Base-by-base conservation (phyloP, 345 rosid species). In the Melaleuca alternifolia region DNA sequence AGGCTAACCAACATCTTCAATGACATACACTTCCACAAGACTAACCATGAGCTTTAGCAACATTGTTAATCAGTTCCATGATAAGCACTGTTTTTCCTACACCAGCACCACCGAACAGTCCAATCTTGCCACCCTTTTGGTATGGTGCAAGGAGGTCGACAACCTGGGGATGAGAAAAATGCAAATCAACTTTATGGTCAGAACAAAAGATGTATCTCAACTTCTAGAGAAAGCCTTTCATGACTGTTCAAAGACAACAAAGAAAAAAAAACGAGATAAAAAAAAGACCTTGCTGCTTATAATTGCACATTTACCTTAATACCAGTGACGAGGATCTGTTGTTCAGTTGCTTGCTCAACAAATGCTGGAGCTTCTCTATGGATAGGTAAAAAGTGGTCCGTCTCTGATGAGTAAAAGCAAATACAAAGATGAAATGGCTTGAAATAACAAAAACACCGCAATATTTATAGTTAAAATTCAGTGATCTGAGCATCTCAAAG, bases 51-150 rank as follows among this genome's bases (percentile, higher is more conserved):
- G 99, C 99, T 90, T 97, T 97, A 2, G 99, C 99, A 85, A 97
- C 98, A 86, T 97, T 96, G 95, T 97, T 97, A 88, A 97, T 96
- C 83, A 97, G 98, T 57, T 97, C 99, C 99, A 97, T 97, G 86
- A 96, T 97, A 75, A 96, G 98, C 92, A 97, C 99, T 5, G 99
- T 97, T 90, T 97, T 97, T 3, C 99, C 99, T 1, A 97, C 99
- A 91, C 99, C 99, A 86, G 99, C 99, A 90, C 99, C 99, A 41
- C 99, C 99, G 65, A 96, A 97, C 46, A 97, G 95, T 51, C 99
- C 99, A 92, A 97, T 97, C 94, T 97, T 97, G 87, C 99, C 99
- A 88, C 99, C 99, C 87, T 96, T 94, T 92, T 96, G 99, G 93
- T 97, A 97, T 50, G 99, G 99, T 37, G 99, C 99, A 91, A 96